phyloP scores from a whole-genome alignment of 306 rosid genomes.

The Prunus campanulata region DNA sequence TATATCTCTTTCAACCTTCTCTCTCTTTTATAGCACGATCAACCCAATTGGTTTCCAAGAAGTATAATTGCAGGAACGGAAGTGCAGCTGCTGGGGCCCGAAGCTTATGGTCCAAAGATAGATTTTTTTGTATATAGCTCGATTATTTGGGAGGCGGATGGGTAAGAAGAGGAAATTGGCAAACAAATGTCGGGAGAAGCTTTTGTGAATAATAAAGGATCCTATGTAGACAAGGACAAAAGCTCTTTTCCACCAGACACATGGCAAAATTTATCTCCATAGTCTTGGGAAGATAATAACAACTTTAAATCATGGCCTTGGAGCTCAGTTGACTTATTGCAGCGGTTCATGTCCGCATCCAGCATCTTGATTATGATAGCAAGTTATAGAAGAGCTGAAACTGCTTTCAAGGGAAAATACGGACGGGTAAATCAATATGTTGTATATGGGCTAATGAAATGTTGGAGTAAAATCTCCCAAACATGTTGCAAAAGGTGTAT shows the following conservation, averaged over 20 bases:
- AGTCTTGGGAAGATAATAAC: neutral
- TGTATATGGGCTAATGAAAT: too few relatives aligned
- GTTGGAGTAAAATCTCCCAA: too few relatives aligned
- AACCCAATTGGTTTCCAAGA: too few relatives aligned
- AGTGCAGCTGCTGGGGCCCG: neutral
- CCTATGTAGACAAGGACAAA: neutral
- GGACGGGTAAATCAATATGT: too few relatives aligned
- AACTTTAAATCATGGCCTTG: neutral
- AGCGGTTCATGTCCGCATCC: too few relatives aligned
- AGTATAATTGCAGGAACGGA: neutral
- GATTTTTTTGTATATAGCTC: neutral
- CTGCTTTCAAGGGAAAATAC: too few relatives aligned
- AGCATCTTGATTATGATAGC: neutral
- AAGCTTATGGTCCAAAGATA: neutral
- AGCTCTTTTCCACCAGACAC: conserved; percentile 6
- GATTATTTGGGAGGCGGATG: neutral
- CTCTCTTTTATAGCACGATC: too few relatives aligned
- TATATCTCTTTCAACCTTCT: too few relatives aligned
- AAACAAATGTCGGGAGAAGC: neutral
- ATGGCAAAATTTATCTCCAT: neutral
- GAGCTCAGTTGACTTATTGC: neutral
- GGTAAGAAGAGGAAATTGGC: neutral
- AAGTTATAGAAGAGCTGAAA: too few relatives aligned
- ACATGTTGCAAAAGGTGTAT: too few relatives aligned
- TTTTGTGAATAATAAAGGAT: neutral